phyloP scores from a whole-genome alignment of 2,329 filamentous ascomycete genomes.

The Emmonsiellopsis sp. region DNA sequence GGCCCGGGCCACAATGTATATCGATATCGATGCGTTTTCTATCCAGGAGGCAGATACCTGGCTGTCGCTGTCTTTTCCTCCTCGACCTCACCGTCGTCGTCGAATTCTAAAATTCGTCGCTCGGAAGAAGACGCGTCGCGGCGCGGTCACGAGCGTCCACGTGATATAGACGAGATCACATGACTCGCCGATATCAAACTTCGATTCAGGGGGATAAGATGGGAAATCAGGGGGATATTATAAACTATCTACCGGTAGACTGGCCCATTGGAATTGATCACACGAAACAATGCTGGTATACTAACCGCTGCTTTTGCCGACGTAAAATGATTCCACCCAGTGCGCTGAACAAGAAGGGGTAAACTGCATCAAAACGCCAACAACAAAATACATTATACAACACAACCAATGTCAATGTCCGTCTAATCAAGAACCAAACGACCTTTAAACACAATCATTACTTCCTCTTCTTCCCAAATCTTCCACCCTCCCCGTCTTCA shows the following conservation, averaged over 20 bases:
- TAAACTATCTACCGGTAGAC: not conserved
- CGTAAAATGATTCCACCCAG: not conserved
- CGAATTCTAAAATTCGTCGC: not conserved
- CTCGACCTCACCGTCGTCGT: not conserved
- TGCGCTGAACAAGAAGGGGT: not conserved
- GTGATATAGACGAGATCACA: not conserved
- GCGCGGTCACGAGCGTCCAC: conserved; percentile 3
- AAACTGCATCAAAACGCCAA: not conserved
- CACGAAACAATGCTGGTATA: not conserved
- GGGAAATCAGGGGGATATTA: not conserved
- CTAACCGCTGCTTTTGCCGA: not conserved
- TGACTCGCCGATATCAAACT: not conserved
- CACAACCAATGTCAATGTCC: not conserved
- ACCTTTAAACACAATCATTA: conserved; percentile 15
- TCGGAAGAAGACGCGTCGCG: conserved; percentile 3
- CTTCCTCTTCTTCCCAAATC: conserved; percentile 38
- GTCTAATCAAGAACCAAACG: not conserved
- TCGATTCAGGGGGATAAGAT: not conserved
- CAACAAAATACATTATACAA: not conserved
- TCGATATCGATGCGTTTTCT: not conserved
- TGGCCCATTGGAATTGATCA: not conserved
- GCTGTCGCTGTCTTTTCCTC: not conserved
- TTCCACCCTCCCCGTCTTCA: conserved; percentile 43
- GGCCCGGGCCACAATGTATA: not conserved
- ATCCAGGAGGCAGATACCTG: not conserved